Base-by-base conservation (phyloP, 1,284 basidiomycete species). In the Coniophora puteana region DNA sequence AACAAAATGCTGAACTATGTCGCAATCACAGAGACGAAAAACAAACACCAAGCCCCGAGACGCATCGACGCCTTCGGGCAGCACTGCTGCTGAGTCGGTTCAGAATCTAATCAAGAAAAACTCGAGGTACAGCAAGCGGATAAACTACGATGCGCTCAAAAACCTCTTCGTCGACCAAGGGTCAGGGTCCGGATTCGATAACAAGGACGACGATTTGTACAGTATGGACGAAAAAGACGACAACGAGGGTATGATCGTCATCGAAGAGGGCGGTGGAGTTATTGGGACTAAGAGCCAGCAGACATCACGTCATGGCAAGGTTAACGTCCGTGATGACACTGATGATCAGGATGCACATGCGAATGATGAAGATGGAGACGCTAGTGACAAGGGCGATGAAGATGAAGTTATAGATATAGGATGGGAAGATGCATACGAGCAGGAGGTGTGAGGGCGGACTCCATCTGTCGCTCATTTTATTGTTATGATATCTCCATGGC, bases 101-200 rank as follows among this genome's bases (percentile, higher is more conserved):
- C 77, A 75, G 18, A 86, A 83, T 43, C 71, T 93, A 26, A 69
- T 93, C 51, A 85, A 86, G 69, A 88, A 89, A 63, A 89, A 83
- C 49, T 71, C 80, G 18, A 89, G 81, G 59, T 90, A 91, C 62
- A 90, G 86, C 64, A 89, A 89, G 54, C 78, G 89, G 38, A 93
- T 93, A 62, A 93, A 93, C 57, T 93, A 93, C 57, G 83, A 88
- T 51, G 89, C 88, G 0, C 74, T 93, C 39, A 83, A 86, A 51
- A 76, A 78, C 44, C 71, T 92, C 5, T 90, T 92, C 58, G 71
- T 79, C 21, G 75, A 77, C 30, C n/a, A n/a, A n/a, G n/a, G n/a
- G n/a, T n/a, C n/a, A n/a, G 69, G 63, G 33, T 66, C 61, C 14
- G 58, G 63, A 18, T 45, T 56, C 7, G 66, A 69, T 22, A 63